Percentiles rank a stretch among this genome's conserved stretches.
Conservation (phyloP, 2,329 filamentous ascomycete species). For the Elsinoe perseae region DNA sequence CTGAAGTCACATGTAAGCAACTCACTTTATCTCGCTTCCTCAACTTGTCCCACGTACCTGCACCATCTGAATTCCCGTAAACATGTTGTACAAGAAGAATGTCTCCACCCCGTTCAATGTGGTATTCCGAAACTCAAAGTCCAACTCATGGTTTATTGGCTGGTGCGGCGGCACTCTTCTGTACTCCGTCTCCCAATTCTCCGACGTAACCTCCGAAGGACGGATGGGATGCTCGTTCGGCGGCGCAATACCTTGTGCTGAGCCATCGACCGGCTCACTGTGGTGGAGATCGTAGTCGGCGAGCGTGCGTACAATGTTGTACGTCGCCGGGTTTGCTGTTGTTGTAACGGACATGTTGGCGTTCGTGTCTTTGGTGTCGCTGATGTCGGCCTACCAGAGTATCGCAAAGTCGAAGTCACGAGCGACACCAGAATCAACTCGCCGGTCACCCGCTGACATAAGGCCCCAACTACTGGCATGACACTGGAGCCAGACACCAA, state of each 20-base stretch:
- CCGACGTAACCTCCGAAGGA: conserved; percentile 25
- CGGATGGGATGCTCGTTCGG: conserved; percentile 25
- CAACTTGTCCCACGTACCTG: conserved; percentile 26
- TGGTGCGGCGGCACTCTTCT: conserved; percentile 43
- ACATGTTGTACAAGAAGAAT: conserved; percentile 45
- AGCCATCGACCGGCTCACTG: conserved; percentile 21
- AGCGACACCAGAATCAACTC: not conserved
- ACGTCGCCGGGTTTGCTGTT: conserved; percentile 34
- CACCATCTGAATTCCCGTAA: conserved; percentile 40
- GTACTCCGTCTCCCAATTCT: conserved; percentile 42
- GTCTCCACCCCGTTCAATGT: conserved; percentile 40
- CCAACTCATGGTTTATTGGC: conserved; percentile 39
- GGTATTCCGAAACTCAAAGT: conserved; percentile 36
- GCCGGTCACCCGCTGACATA: not conserved
- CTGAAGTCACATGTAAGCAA: conserved; percentile 23
- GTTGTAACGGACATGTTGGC: conserved; percentile 38
- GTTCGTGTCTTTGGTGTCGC: conserved; percentile 3
- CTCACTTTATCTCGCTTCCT: not conserved
- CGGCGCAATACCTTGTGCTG: conserved; percentile 25
- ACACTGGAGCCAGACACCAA: not conserved
- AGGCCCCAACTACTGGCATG: conserved; percentile 2
- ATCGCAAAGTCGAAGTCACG: not conserved
- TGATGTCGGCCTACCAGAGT: not conserved
- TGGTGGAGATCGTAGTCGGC: conserved; percentile 43
- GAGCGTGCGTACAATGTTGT: conserved; percentile 33